Conservation (phyloP, 2,329 filamentous ascomycete genomes). For the Rhexocercosporidium sp. region DNA sequence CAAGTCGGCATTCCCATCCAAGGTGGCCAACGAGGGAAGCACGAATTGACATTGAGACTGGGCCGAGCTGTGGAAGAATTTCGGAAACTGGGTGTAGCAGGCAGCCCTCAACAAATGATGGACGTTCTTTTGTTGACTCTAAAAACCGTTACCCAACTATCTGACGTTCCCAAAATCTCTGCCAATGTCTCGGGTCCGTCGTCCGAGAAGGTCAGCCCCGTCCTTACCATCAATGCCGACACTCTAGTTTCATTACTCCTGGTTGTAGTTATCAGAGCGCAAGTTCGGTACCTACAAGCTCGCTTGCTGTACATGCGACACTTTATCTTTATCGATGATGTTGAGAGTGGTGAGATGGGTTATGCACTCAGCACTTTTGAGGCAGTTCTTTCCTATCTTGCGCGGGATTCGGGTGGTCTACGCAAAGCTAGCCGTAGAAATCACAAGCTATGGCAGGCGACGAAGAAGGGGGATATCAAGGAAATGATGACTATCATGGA, state of each 20-base stretch:
- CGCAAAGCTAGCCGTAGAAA: constrained; percentile 87
- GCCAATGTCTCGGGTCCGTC: constrained; percentile 39
- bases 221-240: constrained; percentile 77
- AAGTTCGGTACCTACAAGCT: constrained; percentile 85
- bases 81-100: constrained; percentile 79
- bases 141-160: constrained; percentile 78
- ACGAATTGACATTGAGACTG: constrained; percentile 78
- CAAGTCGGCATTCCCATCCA: constrained; percentile 90
- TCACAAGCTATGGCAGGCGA: constrained; percentile 84
- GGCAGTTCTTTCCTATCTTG: constrained; percentile 87
- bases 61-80: constrained; percentile 85
- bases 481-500: constrained; percentile 82
- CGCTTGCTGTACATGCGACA: constrained; percentile 93
- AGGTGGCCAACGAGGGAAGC: constrained; percentile 77
- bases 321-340: constrained; percentile 97
- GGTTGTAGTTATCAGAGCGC: constrained; percentile 89
- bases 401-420: constrained; percentile 79
- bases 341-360: constrained; percentile 93
- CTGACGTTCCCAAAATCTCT: constrained; percentile 52
- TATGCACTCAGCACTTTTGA: constrained; percentile 97
- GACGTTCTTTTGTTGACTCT: constrained; percentile 53
- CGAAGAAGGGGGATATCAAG: constrained; percentile 75
- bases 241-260: constrained; percentile 89
- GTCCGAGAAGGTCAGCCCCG: constrained; percentile 48
- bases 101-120: constrained; percentile 46